phyloP scores from a whole-genome alignment of 208 protist genomes.

The Vickermania spadyakhi region DNA sequence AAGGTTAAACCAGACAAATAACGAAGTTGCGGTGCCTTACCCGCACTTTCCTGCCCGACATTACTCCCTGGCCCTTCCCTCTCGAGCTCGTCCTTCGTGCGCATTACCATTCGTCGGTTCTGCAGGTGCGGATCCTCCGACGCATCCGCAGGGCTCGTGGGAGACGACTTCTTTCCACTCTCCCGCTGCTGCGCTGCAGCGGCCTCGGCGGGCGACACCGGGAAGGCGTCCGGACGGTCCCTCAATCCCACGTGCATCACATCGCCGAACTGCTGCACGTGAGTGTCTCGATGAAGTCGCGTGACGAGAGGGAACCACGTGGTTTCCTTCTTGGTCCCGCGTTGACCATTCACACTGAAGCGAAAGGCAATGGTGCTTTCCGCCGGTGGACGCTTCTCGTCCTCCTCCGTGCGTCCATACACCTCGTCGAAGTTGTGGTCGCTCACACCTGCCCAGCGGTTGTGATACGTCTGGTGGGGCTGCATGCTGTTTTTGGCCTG shows the following conservation, averaged over 20 bases:
- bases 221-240: not conserved
- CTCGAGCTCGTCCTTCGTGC: no score
- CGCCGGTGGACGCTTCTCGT: not conserved
- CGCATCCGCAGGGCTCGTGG: not conserved
- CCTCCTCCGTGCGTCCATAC: no score
- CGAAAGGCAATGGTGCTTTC: conserved; percentile 44
- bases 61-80: no score
- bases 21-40: no score
- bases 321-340: conserved; percentile 47
- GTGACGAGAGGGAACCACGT: conserved; percentile 57
- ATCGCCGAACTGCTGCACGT: conserved; percentile 3
- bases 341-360: conserved; percentile 32
- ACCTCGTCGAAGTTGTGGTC: no score
- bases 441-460: conserved; percentile 2
- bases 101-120: no score
- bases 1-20: conserved; percentile 35
- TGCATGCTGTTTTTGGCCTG: conserved; percentile 7
- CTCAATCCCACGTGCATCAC: not conserved
- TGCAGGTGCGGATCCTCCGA: not conserved
- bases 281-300: not conserved
- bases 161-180: not conserved
- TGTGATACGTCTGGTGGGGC: no score
- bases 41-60: no score
- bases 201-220: not conserved
- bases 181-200: not conserved